phyloP scores from a whole-genome alignment of 305 asterid species.

The Fraxinus sp. region DNA sequence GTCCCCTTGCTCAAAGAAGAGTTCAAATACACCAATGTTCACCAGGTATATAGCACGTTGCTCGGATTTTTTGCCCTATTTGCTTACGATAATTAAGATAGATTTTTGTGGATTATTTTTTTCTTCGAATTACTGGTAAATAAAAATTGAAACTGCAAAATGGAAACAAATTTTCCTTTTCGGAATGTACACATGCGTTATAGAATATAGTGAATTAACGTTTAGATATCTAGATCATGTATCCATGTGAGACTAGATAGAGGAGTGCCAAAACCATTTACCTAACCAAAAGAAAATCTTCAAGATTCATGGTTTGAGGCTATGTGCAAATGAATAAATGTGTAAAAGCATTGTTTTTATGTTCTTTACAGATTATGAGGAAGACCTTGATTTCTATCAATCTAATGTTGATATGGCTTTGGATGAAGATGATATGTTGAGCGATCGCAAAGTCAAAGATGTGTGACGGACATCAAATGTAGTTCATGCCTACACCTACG shows the following conservation, averaged over 20 bases:
- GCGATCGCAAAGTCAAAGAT: too few relatives aligned
- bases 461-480: too few relatives aligned
- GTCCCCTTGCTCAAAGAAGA: conserved; percentile 77
- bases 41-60: conserved; percentile 43
- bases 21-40: conserved; percentile 75
- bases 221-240: background rate
- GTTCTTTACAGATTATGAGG: too few relatives aligned
- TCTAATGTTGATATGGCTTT: too few relatives aligned
- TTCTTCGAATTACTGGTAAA: background rate
- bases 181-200: background rate
- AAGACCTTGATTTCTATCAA: too few relatives aligned
- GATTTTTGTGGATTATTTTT: background rate
- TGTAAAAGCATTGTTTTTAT: too few relatives aligned
- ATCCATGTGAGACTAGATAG: background rate
- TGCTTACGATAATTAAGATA: background rate
- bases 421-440: too few relatives aligned
- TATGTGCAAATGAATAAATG: background rate
- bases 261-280: background rate
- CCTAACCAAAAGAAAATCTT: background rate
- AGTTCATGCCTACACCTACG: too few relatives aligned
- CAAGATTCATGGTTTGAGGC: background rate
- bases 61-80: background rate
- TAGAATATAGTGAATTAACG: conserved; percentile 18
- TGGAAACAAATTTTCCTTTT: background rate
- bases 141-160: background rate